Conservation (phyloP, 805 yeast genomes). For the Saccharomycopsis guyanensis region DNA sequence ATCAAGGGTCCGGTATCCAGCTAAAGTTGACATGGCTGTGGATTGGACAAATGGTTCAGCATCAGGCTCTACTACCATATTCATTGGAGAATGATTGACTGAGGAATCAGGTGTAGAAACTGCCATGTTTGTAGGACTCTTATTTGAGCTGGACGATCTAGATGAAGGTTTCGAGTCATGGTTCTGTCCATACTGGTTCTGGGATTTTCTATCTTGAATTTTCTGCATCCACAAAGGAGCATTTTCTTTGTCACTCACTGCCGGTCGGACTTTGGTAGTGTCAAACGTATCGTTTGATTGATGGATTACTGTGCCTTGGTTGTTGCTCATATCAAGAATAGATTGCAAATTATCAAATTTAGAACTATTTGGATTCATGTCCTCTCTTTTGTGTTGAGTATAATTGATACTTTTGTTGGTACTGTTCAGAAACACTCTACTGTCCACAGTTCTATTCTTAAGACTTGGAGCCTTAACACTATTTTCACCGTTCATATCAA, state of each 20-base stretch:
- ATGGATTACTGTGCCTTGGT: constrained; percentile 10
- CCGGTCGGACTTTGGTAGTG: constrained; percentile 6
- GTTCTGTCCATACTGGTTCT: background rate
- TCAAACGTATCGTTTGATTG: background rate
- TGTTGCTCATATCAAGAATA: constrained; percentile 9
- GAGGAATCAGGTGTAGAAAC: constrained; percentile 10
- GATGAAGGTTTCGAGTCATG: background rate
- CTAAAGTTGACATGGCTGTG: constrained; percentile 7
- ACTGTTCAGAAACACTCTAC: background rate
- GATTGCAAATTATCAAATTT: constrained; percentile 19
- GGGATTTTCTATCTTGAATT: constrained; percentile 4
- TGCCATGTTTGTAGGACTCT: too few relatives aligned
- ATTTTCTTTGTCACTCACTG: constrained; percentile 8
- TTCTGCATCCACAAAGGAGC: constrained; percentile 18
- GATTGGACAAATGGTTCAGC: constrained; percentile 12
- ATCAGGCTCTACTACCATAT: background rate
- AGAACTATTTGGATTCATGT: constrained; percentile 5
- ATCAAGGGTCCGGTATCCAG: background rate
- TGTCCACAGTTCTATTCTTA: background rate
- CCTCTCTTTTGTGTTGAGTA: background rate
- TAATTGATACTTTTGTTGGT: constrained; percentile 3
- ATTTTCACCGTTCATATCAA: background rate
- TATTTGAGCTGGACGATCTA: background rate
- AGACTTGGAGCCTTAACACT: background rate
- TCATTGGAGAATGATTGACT: constrained; percentile 4